Base-by-base conservation (phyloP, 2,329 filamentous ascomycete species). In the Botrytis porri region DNA sequence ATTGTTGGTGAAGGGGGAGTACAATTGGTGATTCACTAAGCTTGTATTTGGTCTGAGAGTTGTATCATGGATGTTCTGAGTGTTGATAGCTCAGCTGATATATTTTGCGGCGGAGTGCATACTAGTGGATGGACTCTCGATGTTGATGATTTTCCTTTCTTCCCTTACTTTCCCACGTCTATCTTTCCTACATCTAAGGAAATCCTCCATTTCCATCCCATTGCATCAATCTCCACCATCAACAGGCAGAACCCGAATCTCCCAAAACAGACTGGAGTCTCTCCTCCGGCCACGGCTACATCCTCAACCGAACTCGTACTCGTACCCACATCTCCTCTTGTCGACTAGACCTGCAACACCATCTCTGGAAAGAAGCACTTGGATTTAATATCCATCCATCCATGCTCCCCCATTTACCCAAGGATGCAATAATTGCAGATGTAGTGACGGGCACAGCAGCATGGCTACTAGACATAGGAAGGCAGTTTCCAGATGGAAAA, bases 311-410 rank as follows among this genome's bases (percentile, higher is more conserved):
- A 22, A 41, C 29, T 25, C 69, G 62, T 22, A 54, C 51, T 29
- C 41, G 37, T 39, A 62, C 14, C 1, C 57, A 70, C 29, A 62
- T 70, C 41, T 32, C 69, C 1, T 43, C 69, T 43, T 70, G 59
- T 61, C 69, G 66, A 9, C 64, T 59, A 12, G 63, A 71, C 32
- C 60, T 71, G 7, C 69, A 71, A 18, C 22, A 71, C 22, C 60
- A 66, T 43, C 61, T 67, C 22, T 72, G 70, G 70, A 72, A 60
- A 14, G 70, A 72, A 43, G 32, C 61, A 1, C 41, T 72, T 3
- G 22, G 39, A 29, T 67, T 57, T 14, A n/a, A 41, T 3, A 22
- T 45, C 1, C 61, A 71, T n/a, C 70, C 70, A n/a, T 72, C 69
- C 3, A 65, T 71, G 20, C 6, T 14, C 25, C 20, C 20, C 2